A percentile compares a stretch with the other conserved stretches of the same genome.
Evolutionary conservation across 768 basidiomycete genomes (phyloP).

Genomic region (Rhodotorula babjevae): DNA sequence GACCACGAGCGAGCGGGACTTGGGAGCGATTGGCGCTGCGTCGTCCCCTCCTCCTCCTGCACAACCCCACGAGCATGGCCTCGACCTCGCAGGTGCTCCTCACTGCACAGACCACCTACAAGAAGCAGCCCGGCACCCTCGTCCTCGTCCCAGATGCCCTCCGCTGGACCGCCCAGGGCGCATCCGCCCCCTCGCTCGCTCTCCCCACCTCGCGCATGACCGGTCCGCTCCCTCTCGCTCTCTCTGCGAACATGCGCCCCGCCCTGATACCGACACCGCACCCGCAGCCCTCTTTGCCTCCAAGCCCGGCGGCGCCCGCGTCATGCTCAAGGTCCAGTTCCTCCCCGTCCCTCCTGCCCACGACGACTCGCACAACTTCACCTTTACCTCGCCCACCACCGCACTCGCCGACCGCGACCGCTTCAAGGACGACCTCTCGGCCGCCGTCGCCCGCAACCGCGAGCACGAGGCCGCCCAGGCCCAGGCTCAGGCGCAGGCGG

Average conservation of each 20-base stretch:
- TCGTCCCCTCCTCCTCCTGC: background rate
- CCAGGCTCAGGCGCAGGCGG: slow-evolving; percentile 40
- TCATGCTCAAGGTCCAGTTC: slow-evolving; percentile 69
- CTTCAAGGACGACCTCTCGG: slow-evolving; percentile 74
- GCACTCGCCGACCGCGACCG: slow-evolving; percentile 69
- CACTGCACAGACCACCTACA: slow-evolving; percentile 56
- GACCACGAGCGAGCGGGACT: too few species aligned
- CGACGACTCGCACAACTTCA: slow-evolving; percentile 68
- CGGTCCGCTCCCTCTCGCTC: slow-evolving; percentile 42
- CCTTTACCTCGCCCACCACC: slow-evolving; percentile 57
- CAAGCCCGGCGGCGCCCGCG: slow-evolving; percentile 74
- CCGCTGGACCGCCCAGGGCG: slow-evolving; percentile 68
- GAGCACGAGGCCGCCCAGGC: slow-evolving; percentile 45
- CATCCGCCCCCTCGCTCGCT: slow-evolving; percentile 61
- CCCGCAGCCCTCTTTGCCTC: slow-evolving; percentile 71
- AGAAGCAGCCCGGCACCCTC: slow-evolving; percentile 70
- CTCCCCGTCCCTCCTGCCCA: slow-evolving; percentile 51
- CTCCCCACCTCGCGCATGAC: slow-evolving; percentile 61
- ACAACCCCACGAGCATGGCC: background rate
- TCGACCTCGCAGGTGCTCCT: background rate
- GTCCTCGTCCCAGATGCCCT: slow-evolving; percentile 63
- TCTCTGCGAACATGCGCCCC: slow-evolving; percentile 33
- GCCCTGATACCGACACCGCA: slow-evolving; percentile 28
- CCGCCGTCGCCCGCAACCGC: slow-evolving; percentile 70
- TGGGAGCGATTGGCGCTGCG: too few species aligned